Conservation (phyloP, 1,284 basidiomycete genomes). For the Tranzscheliella williamsii region DNA sequence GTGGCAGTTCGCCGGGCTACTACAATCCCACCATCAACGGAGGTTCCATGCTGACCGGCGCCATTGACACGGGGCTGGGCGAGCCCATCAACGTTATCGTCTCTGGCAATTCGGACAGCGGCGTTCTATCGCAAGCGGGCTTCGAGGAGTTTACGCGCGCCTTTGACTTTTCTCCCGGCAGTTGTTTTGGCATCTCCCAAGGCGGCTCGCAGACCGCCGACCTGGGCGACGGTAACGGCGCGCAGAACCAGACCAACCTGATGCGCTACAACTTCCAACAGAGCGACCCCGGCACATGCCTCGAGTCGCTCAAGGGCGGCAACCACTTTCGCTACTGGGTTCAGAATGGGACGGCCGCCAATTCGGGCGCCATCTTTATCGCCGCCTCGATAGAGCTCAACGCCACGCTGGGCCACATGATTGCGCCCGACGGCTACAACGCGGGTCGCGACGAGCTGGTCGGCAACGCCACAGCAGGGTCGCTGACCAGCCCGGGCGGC, state of each 20-base stretch:
- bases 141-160: slow-evolving; percentile 43
- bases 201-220: slow-evolving; percentile 54
- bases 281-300: slow-evolving; percentile 44
- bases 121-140: slow-evolving; percentile 39
- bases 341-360: slow-evolving; percentile 48
- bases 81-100: slow-evolving; percentile 59
- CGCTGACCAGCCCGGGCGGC: slow-evolving; percentile 39
- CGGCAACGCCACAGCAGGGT: slow-evolving; percentile 47
- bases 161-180: slow-evolving; percentile 45
- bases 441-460: slow-evolving; percentile 49
- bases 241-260: slow-evolving; percentile 45
- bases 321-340: slow-evolving; percentile 58
- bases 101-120: slow-evolving; percentile 36
- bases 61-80: slow-evolving; percentile 15
- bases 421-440: slow-evolving; percentile 55
- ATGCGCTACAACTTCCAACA: slow-evolving; percentile 46
- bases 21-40: slow-evolving; percentile 21
- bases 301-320: slow-evolving; percentile 52
- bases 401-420: slow-evolving; percentile 39
- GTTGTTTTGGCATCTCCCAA: slow-evolving; percentile 50
- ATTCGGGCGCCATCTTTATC: slow-evolving; percentile 52
- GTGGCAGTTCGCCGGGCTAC: slow-evolving; percentile 9
- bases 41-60: slow-evolving; percentile 30
- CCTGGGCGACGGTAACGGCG: slow-evolving; percentile 55
- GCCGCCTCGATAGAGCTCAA: slow-evolving; percentile 50